Evolutionary conservation across 257 asterid genomes (phyloP), one percentile per base, ranked within the genome.

Genomic region (Ligustrum vulgare): DNA sequence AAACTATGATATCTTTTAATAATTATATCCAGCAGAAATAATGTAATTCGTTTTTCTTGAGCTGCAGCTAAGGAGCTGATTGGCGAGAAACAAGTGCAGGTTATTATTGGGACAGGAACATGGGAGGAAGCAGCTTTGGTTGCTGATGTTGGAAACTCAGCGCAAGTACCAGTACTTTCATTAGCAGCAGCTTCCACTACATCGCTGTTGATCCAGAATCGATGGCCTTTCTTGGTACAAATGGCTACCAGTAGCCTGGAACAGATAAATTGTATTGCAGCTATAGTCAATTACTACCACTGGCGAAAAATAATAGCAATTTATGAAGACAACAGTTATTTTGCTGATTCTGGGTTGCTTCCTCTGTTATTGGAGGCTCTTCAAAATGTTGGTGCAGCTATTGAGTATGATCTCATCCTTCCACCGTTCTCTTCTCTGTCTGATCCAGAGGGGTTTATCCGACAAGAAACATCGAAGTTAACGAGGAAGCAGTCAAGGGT

Each of bases 221-320:
- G 77, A 32, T 83, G 87, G 87, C 87, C 89, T 80, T 86, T 83
- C 80, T 15, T 86, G 78, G 73, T 86, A 28, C 86, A 82, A 67
- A 79, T 80, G 82, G 75, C 71, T 65, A 6, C 80, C 13, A 76
- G 78, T 60, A 54, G 63, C 74, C 71, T 58, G 5, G 81, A 78
- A 41, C 84, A 83, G 58, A 72, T 76, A 8, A 71, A n/a, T 18
- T 83, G 89, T 77, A 43, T 81, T 5, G 31, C 86, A 0, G 63
- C 16, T 13, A 37, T 86, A 12, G 69, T 86, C 51, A 72, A 60
- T 9, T 86, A 76, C 32, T 83, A 39, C 72, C 70, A 37, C n/a
- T 86, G 89, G 89, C 69, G 82, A 74, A 83, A 77, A 54, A 82
- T 83, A 23, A 54, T 83, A 22, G 81, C 69, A n/a, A 78, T 86